These are phyloP conservation scores for Candida quercuum DNA, from an alignment of 805 yeast genomes.

Conservation along the genomic window DNA sequence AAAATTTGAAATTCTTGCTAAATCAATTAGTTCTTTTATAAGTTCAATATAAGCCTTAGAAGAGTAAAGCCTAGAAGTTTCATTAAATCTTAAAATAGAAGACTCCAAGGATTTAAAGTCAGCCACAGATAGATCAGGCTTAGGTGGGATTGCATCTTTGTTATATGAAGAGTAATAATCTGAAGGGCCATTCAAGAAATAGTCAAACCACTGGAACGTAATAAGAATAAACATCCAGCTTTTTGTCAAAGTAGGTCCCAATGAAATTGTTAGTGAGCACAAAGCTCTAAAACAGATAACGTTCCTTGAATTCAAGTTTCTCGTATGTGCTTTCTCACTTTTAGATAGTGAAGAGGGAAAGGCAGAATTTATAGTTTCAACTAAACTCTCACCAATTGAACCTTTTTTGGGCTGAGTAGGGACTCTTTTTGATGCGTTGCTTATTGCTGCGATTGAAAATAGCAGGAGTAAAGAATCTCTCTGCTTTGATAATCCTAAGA, in stretches of 20 bases:
- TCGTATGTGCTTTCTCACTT: conserved; percentile 26
- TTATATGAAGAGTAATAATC: conserved; percentile 26
- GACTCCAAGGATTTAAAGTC: conserved; percentile 49
- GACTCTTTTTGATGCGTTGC: conserved; percentile 29
- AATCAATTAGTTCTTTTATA: conserved; percentile 37
- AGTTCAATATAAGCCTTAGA: conserved; percentile 44
- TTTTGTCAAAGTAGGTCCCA: conserved; percentile 66
- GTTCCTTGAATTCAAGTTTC: conserved; percentile 59
- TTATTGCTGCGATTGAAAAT: conserved; percentile 41
- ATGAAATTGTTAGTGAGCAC: conserved; percentile 66
- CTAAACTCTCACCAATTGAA: conserved; percentile 46
- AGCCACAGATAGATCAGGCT: conserved; percentile 35
- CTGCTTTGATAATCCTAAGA: conserved; percentile 49
- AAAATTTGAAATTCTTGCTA: conserved; percentile 29
- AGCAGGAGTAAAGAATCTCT: conserved; percentile 53
- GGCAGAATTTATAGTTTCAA: conserved; percentile 32
- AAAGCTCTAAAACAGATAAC: conserved; percentile 75
- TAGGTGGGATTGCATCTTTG: conserved; percentile 36
- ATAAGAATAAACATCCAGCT: conserved; percentile 63
- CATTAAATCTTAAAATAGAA: conserved; percentile 56
- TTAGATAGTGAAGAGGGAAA: conserved; percentile 12
- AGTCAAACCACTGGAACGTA: conserved; percentile 76
- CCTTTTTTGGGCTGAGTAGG: conserved; percentile 22
- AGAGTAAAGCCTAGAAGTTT: conserved; percentile 54
- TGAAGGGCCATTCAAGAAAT: conserved; percentile 59